Percentiles rank a stretch among this genome's conserved stretches.
phyloP scores from a whole-genome alignment of 1,139 yeast species.

The Suhomyces bokatorum region DNA sequence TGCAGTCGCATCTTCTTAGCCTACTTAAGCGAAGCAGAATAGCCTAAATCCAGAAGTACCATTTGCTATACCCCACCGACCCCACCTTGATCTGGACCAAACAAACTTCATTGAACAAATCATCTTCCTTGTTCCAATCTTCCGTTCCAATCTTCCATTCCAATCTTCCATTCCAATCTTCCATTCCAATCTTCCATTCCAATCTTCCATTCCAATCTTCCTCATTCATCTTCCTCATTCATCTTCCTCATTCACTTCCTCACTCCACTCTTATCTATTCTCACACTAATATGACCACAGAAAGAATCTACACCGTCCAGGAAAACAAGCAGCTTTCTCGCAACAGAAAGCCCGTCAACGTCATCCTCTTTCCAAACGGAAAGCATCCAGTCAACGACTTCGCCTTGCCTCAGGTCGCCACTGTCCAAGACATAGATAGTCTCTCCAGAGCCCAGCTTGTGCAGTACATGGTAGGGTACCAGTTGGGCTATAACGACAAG shows the following conservation, averaged over 20 bases:
- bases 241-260: neutral
- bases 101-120: no score
- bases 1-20: no score
- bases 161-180: no score
- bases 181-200: no score
- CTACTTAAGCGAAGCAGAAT: no score
- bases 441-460: slow-evolving; percentile 12
- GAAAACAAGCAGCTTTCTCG: slow-evolving; percentile 10
- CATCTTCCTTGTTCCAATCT: no score
- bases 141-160: no score
- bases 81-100: no score
- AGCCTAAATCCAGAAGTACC: no score
- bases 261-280: neutral
- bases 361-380: slow-evolving; percentile 10
- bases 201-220: no score
- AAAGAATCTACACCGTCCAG: slow-evolving; percentile 7
- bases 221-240: no score
- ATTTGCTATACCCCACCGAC: no score
- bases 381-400: slow-evolving; percentile 12
- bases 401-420: slow-evolving; percentile 9
- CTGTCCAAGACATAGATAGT: slow-evolving; percentile 11
- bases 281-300: slow-evolving; percentile 4
- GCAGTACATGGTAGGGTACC: slow-evolving; percentile 12
- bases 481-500: slow-evolving; percentile 11
- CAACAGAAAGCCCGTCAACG: slow-evolving; percentile 8